Conservation (phyloP, 2,329 filamentous ascomycete genomes). For the Cryphonectria radicalis region DNA sequence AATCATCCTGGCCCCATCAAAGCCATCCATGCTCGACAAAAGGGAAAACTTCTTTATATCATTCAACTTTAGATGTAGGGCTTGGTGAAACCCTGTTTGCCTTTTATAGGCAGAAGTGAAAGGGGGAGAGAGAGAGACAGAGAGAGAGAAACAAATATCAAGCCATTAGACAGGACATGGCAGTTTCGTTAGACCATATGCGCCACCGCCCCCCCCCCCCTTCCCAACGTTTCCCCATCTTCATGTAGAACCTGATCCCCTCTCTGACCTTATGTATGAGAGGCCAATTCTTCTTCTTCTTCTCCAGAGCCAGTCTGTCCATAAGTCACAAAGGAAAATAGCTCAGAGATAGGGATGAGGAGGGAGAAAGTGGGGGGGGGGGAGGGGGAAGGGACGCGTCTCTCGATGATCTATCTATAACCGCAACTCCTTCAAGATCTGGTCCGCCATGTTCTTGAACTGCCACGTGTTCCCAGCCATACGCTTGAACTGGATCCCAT, state of each 20-base stretch:
- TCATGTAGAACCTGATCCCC: neutral
- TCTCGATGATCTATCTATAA: slow-evolving; percentile 54
- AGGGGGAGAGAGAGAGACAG: slow-evolving; percentile 5
- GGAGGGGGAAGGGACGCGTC: neutral
- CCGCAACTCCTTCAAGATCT: slow-evolving; percentile 84
- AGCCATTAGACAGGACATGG: slow-evolving; percentile 1
- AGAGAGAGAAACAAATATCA: neutral
- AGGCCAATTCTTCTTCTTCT: slow-evolving; percentile 1
- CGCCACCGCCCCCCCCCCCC: slow-evolving; percentile 9
- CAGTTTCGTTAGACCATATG: slow-evolving; percentile 16
- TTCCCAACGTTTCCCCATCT: slow-evolving; percentile 1
- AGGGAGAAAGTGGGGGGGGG: too few species aligned
- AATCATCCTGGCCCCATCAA: neutral
- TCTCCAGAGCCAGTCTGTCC: neutral
- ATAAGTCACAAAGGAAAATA: neutral
- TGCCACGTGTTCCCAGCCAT: slow-evolving; percentile 96
- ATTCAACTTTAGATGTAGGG: slow-evolving; percentile 8
- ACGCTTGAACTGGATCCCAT: slow-evolving; percentile 98
- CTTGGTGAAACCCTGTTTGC: neutral
- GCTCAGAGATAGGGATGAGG: neutral
- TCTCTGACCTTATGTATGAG: neutral
- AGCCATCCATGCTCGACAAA: slow-evolving; percentile 2
- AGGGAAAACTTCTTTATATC: slow-evolving; percentile 7
- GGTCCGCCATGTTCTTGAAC: slow-evolving; percentile 98
- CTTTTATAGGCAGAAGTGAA: neutral